Conservation (phyloP, 768 basidiomycete genomes). For the Trametes sanguinea region DNA sequence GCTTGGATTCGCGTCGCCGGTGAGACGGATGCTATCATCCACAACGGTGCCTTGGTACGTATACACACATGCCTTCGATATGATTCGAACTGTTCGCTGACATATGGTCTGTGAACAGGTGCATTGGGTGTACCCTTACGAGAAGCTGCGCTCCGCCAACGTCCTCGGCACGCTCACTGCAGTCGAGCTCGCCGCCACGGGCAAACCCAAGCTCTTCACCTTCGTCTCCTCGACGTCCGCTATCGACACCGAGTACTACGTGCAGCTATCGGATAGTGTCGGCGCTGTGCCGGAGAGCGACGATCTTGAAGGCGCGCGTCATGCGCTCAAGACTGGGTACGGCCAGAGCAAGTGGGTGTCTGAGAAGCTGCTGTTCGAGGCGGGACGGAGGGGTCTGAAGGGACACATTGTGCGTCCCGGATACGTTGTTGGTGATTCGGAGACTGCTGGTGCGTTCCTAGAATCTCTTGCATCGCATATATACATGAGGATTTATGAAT, state of each 20-base stretch:
- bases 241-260: conserved; percentile 89
- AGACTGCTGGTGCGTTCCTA: conserved; percentile 68
- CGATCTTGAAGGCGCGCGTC: conserved; percentile 81
- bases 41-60: conserved; percentile 95
- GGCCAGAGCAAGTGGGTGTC: conserved; percentile 99
- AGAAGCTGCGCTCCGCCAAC: conserved; percentile 87
- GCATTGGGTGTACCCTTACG: conserved; percentile 99
- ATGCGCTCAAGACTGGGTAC: conserved; percentile 83
- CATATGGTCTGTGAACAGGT: conserved; percentile 52
- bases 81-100: neutral
- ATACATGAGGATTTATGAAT: no score
- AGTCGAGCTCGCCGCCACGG: conserved; percentile 72
- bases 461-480: neutral
- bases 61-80: neutral
- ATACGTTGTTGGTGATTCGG: conserved; percentile 93
- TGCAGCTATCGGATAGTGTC: conserved; percentile 74
- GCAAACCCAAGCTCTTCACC: conserved; percentile 76
- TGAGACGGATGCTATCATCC: conserved; percentile 82
- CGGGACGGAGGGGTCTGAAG: conserved; percentile 78
- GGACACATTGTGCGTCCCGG: conserved; percentile 92
- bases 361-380: conserved; percentile 91
- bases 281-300: conserved; percentile 86
- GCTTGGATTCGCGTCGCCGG: conserved; percentile 67
- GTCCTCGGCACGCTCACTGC: conserved; percentile 89
- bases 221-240: conserved; percentile 98